Evolutionary conservation across 306 rosid genomes (phyloP).

Genomic region (Trifolium subterraneum): DNA sequence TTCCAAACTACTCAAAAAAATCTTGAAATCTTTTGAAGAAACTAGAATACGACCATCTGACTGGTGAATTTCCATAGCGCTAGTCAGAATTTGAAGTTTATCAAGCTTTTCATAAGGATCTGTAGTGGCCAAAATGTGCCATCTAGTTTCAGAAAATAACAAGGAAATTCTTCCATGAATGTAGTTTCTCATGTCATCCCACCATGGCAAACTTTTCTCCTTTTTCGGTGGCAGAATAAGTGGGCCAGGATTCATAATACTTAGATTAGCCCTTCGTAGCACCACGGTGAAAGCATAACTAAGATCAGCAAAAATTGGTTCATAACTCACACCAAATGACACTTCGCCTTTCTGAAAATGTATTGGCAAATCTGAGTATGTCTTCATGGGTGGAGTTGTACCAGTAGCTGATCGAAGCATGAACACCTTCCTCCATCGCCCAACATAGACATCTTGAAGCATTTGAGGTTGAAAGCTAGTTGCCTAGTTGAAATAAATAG

Average conservation of each 20-base stretch:
- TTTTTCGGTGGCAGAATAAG: slow-evolving; percentile 76
- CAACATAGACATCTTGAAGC: slow-evolving; percentile 78
- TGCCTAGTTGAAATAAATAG: slow-evolving; percentile 71
- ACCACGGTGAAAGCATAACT: slow-evolving; percentile 93
- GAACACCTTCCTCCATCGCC: slow-evolving; percentile 92
- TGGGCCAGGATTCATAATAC: slow-evolving; percentile 62
- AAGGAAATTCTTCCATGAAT: slow-evolving; percentile 81
- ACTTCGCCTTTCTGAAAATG: slow-evolving; percentile 76
- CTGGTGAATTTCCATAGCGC: slow-evolving; percentile 82
- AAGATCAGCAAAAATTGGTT: slow-evolving; percentile 87
- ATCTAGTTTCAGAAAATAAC: slow-evolving; percentile 64
- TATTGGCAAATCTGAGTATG: slow-evolving; percentile 75
- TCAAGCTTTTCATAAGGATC: slow-evolving; percentile 96
- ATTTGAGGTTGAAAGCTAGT: slow-evolving; percentile 96
- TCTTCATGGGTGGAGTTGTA: slow-evolving; percentile 94
- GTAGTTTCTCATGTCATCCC: slow-evolving; percentile 98
- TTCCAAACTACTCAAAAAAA: slow-evolving; percentile 76
- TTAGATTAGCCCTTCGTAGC: slow-evolving; percentile 94
- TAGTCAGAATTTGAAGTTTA: slow-evolving; percentile 68
- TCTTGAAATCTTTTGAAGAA: slow-evolving; percentile 68
- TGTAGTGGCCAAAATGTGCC: slow-evolving; percentile 68
- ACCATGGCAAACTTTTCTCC: slow-evolving; percentile 95
- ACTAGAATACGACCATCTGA: slow-evolving; percentile 78
- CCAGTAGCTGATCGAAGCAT: slow-evolving; percentile 97
- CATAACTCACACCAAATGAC: slow-evolving; percentile 92